phyloP scores from a whole-genome alignment of 148 eudicot species.

The Rhododendron vialii region DNA sequence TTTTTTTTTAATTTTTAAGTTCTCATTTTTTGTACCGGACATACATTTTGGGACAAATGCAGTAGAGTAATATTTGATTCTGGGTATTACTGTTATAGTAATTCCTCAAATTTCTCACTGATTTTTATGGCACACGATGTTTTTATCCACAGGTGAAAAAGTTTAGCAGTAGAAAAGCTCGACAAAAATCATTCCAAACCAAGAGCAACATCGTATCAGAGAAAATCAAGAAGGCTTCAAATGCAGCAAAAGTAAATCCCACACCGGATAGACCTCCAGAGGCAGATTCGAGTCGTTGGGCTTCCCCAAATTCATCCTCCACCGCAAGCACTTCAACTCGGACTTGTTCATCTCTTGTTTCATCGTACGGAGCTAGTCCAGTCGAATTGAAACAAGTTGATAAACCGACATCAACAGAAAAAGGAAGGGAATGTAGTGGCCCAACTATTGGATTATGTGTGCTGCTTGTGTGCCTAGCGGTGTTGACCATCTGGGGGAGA shows the following conservation, averaged over 20 bases:
- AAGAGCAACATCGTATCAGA: neutral
- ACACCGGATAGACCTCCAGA: neutral
- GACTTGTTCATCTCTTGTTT: neutral
- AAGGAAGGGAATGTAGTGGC: neutral
- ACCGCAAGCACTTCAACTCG: neutral
- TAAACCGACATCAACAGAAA: neutral
- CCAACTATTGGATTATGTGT: slow-evolving; percentile 1
- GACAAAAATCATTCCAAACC: neutral
- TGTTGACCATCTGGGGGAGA: slow-evolving; percentile 23
- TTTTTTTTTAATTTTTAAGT: too few relatives aligned
- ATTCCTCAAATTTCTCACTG: neutral
- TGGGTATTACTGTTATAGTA: neutral
- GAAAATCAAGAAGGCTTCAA: slow-evolving; percentile 1
- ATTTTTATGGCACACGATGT: neutral
- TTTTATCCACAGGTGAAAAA: slow-evolving; percentile 14
- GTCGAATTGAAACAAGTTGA: neutral
- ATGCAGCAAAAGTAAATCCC: neutral
- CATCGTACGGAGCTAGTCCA: neutral
- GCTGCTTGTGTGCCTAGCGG: slow-evolving; percentile 19
- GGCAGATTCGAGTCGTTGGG: neutral
- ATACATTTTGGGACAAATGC: neutral
- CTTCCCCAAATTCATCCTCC: neutral
- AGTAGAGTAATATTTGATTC: neutral
- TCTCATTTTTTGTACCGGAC: neutral
- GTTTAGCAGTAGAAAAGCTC: slow-evolving; percentile 6